Evolutionary conservation across 2,329 filamentous ascomycete genomes (phyloP), one percentile per base, ranked within the genome.

Genomic region (Fusarium brevicatenulatum): DNA sequence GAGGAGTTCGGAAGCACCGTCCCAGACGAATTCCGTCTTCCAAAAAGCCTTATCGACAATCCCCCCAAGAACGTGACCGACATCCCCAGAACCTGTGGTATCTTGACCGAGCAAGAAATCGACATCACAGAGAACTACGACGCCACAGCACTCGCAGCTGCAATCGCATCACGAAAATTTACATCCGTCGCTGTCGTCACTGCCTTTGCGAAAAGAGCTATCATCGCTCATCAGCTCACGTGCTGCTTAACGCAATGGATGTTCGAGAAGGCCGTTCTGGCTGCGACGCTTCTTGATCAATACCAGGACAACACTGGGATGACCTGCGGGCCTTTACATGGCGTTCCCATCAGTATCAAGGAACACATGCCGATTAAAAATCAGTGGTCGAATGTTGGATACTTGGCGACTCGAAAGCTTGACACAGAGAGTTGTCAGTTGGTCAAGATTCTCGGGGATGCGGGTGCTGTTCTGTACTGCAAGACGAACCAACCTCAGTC

Each of bases 401-500:
- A 91, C 64, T 82, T 87, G 16, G 10, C 84, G 82, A 36, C 83
- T 84, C 46, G 82, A 83, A 68, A 83, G 85, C 86, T 87, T 19
- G 78, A 81, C 16, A 79, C 1, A 6, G 30, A 84, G 37, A 88
- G 91, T 76, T 84, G 88, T 10, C 86, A 88, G 0, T 83, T 92
- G 36, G 86, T 91, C 1, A 83, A 85, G 2, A 82, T 91, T 3
- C 81, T 93, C 15, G 82, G 87, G 42, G 82, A 82, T 21, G 83
- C 89, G 0, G 91, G 91, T 4, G 91, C 91, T 4, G 70, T 80
- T 5, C 59, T 80, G 6, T 79, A 71, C 43, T 73, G 68, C 47
- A 80, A 88, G 80, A 93, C 91, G 1, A 93, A 92, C 68, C 85
- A 92, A 10, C 90, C 91, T 0, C 87, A 90, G 71, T 84, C 83